Base-by-base conservation (phyloP, 352 stramenopile species). In the Pythium dissimile region DNA sequence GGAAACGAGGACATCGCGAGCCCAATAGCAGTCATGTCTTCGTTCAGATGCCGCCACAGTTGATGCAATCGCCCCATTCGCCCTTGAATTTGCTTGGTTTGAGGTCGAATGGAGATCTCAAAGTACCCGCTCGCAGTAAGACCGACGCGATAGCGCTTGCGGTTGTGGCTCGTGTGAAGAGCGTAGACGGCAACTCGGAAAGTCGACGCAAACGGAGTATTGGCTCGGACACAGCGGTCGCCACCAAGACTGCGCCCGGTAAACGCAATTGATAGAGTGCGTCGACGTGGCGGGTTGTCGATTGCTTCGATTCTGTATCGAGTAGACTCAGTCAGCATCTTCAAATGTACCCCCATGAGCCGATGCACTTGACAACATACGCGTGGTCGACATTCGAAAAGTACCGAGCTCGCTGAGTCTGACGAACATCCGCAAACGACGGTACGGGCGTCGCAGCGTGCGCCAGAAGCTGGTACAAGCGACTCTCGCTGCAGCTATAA, bases 381-480 rank as follows among this genome's bases (percentile, higher is more conserved):
- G 66, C 61, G 59, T 89, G 73, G 12, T 79, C 71, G 30, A 58
- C 65, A 54, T 73, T 64, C 10, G 69, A 76, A 47, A 73, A 77
- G 35, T 67, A 62, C 5, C 65, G 54, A 11, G 66, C 67, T 10
- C 66, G 72, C 55, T 72, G 67, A 13, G 78, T 91, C 13, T 73
- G 57, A 21, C 55, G 48, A 3, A 89, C 62, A 60, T 92, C 79
- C 3, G 75, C 78, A 54, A 76, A 76, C 12, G 78, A 83, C 24
- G 82, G 82, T 21, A 92, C 77, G 2, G 72, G 77, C 6, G 70
- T 76, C 18, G 88, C 61, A 5, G 80, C 80, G 41, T 92, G 82
- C 1, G 82, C 67, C 54, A 92, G 71, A 50, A 92, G 59, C 60
- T 92, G 82, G 56, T 71, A 89, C 60, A 88, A 80, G 43, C 82